Evolutionary conservation across 129 eudicot species (phyloP).

Genomic region (Helichrysum umbraculigerum): DNA sequence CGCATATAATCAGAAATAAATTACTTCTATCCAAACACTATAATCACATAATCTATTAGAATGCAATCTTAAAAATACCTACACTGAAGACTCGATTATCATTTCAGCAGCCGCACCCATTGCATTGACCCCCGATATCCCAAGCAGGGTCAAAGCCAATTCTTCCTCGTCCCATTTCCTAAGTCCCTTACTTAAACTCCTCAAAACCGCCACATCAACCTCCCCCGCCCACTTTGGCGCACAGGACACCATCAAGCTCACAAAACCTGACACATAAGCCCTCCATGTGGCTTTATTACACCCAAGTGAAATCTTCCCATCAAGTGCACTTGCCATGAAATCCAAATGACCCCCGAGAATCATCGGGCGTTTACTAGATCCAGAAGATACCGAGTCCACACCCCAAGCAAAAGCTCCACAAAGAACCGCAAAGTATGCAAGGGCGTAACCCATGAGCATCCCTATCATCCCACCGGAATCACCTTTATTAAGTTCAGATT

Average conservation of each 20-base stretch:
- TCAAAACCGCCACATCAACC: constrained; percentile 64
- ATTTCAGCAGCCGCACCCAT: constrained; percentile 95
- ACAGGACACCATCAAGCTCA: constrained; percentile 80
- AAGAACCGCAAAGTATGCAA: constrained; percentile 76
- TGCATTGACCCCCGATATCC: constrained; percentile 63
- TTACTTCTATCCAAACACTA: background rate
- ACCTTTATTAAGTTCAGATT: constrained; percentile 30
- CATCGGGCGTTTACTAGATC: constrained; percentile 49
- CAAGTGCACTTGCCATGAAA: constrained; percentile 73
- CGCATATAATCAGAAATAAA: too few species aligned
- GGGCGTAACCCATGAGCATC: constrained; percentile 73
- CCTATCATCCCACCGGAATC: constrained; percentile 67
- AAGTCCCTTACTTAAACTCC: constrained; percentile 78
- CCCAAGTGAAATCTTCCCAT: constrained; percentile 83
- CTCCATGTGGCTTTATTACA: constrained; percentile 83
- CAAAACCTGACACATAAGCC: constrained; percentile 75
- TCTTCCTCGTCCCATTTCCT: constrained; percentile 89
- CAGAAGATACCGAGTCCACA: constrained; percentile 45
- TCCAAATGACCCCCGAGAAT: constrained; percentile 62
- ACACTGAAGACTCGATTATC: constrained; percentile 46
- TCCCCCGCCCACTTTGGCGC: constrained; percentile 70
- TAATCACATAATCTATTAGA: background rate
- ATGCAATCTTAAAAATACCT: background rate
- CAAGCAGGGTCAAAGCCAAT: constrained; percentile 68
- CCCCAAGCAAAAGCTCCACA: constrained; percentile 88